Conservation (phyloP, 192 early-diverging fungal species). For the Linnemannia schmuckeri region DNA sequence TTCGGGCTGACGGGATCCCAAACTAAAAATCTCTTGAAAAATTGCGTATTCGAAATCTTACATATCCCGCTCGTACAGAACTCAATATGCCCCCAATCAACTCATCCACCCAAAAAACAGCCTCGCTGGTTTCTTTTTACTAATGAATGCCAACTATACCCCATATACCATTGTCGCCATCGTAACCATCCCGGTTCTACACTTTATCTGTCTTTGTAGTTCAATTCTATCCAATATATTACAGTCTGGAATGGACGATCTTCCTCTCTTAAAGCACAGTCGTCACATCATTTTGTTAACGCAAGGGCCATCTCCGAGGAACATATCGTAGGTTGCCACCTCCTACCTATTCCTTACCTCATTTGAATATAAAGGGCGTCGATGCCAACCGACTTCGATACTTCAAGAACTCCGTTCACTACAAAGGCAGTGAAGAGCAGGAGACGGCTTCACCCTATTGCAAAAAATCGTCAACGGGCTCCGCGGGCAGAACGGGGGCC, state of each 20-base stretch:
- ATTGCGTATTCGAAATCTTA: neutral
- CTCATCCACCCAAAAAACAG: neutral
- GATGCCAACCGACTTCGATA: neutral
- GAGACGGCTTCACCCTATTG: neutral
- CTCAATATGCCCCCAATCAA: neutral
- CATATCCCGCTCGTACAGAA: neutral
- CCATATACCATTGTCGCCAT: neutral
- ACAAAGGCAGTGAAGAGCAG: too few species aligned
- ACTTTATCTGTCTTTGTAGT: neutral
- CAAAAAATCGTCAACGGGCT: neutral
- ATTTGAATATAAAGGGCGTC: neutral
- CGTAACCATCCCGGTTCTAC: neutral
- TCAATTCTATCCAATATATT: neutral
- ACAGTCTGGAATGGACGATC: neutral
- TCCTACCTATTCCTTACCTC: neutral
- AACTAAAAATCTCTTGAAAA: neutral
- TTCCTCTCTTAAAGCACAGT: neutral
- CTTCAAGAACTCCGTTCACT: too few species aligned
- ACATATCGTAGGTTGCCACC: neutral
- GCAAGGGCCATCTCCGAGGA: neutral
- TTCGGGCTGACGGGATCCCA: neutral
- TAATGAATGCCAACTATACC: neutral
- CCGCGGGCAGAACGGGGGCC: neutral
- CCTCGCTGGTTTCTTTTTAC: neutral
- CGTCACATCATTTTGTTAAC: neutral